phyloP scores from a whole-genome alignment of 805 yeast genomes.

The Lipomyces mesembrius region DNA sequence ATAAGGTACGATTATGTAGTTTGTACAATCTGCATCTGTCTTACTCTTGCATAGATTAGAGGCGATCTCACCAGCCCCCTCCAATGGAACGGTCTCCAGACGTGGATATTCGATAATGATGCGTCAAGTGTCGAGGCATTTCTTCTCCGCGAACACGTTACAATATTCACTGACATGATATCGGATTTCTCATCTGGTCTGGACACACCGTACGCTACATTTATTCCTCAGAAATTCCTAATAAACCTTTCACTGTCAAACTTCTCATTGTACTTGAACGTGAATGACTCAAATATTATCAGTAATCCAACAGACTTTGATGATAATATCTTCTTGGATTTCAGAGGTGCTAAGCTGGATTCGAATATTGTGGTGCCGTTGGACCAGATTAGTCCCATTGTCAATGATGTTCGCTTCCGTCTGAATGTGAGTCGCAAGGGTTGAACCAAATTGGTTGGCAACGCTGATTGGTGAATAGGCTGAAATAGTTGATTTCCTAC shows the following conservation, averaged over 20 bases:
- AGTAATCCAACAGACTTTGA: conserved; percentile 84
- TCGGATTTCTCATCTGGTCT: conserved; percentile 78
- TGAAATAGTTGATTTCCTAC: conserved; percentile 54
- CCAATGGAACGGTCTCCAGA: conserved; percentile 78
- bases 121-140: conserved; percentile 63
- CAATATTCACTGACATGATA: conserved; percentile 70
- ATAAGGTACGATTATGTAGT: conserved; percentile 12
- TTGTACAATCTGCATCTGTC: not conserved
- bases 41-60: conserved; percentile 52
- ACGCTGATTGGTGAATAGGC: conserved; percentile 7
- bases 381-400: conserved; percentile 46
- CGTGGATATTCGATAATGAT: conserved; percentile 64
- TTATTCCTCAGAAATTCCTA: conserved; percentile 70
- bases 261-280: conserved; percentile 70
- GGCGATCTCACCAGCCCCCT: conserved; percentile 72
- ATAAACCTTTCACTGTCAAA: conserved; percentile 62
- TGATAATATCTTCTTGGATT: conserved; percentile 75
- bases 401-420: conserved; percentile 37
- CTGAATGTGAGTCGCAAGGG: conserved; percentile 49
- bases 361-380: conserved; percentile 62
- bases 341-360: conserved; percentile 64
- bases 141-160: conserved; percentile 79
- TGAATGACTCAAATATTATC: conserved; percentile 85
- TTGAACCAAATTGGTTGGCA: conserved; percentile 41
- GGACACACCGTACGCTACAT: conserved; percentile 67